Conservation (phyloP, 805 yeast species). For the Barnettozyma siamensis region DNA sequence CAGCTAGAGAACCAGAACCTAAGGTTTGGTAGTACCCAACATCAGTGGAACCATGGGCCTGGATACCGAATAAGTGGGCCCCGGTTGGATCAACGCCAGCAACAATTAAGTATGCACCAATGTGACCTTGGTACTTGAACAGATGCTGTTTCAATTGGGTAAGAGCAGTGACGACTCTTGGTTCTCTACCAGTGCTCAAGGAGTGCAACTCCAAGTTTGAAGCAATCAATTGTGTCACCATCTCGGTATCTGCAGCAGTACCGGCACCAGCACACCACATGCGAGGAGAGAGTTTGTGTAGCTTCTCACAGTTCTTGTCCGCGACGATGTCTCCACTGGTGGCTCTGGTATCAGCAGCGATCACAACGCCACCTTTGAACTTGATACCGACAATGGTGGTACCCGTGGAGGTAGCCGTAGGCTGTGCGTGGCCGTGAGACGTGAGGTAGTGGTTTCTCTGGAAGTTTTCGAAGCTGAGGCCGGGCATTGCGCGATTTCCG, state of each 20-base stretch:
- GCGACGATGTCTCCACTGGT: constrained; percentile 96
- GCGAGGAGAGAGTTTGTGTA: constrained; percentile 82
- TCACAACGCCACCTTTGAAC: constrained; percentile 89
- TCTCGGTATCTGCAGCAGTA: constrained; percentile 99
- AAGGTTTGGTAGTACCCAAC: constrained; percentile 88
- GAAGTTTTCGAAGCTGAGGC: constrained; percentile 87
- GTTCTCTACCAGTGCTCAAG: constrained; percentile 75
- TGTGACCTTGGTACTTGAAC: constrained; percentile 94
- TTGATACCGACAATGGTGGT: constrained; percentile 98
- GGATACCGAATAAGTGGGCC: constrained; percentile 84
- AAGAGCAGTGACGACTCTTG: constrained; percentile 89
- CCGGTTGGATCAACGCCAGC: constrained; percentile 98
- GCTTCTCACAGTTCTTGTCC: constrained; percentile 94
- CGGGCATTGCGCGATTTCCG: constrained; percentile 54
- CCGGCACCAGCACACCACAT: constrained; percentile 99
- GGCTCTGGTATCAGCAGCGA: constrained; percentile 98
- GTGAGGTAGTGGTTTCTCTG: constrained; percentile 80
- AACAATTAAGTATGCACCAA: constrained; percentile 96
- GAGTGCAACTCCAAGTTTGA: constrained; percentile 90
- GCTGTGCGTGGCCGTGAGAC: constrained; percentile 66
- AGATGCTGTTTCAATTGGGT: constrained; percentile 93
- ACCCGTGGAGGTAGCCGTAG: constrained; percentile 95
- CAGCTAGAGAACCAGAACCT: constrained; percentile 97
- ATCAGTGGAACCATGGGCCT: constrained; percentile 98
- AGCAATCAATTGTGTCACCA: constrained; percentile 90